phyloP scores from a whole-genome alignment of 2,329 filamentous ascomycete species.

The Claviceps sp. region DNA sequence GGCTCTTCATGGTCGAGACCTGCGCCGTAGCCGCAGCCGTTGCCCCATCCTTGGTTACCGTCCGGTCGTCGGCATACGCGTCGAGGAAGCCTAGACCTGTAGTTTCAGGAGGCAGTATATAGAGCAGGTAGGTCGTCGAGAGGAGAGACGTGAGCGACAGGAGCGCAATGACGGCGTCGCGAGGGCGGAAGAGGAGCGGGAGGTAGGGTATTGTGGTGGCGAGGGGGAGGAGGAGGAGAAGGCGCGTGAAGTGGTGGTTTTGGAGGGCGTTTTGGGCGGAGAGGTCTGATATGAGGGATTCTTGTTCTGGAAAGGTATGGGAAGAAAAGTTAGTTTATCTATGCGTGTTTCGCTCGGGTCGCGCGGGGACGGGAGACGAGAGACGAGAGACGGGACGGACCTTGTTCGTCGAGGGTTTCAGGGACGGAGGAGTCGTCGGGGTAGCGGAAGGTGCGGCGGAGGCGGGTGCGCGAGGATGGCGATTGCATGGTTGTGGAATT shows the following conservation, averaged over 20 bases:
- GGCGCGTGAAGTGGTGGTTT: slow-evolving; percentile 42
- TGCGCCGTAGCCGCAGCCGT: not conserved
- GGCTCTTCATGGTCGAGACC: not conserved
- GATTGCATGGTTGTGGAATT: slow-evolving; percentile 4
- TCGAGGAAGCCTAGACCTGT: slow-evolving; percentile 42
- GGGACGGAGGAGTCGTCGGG: slow-evolving; percentile 44
- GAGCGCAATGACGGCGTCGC: slow-evolving; percentile 31
- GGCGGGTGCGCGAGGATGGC: slow-evolving; percentile 35
- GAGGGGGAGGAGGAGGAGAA: slow-evolving; percentile 48
- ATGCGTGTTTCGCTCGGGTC: not conserved
- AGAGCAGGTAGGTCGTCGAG: slow-evolving; percentile 48
- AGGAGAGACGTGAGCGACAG: slow-evolving; percentile 50
- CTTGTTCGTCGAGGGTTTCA: slow-evolving; percentile 63
- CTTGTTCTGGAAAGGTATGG: slow-evolving; percentile 40
- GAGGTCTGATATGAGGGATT: slow-evolving; percentile 45
- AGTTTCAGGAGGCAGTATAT: slow-evolving; percentile 36
- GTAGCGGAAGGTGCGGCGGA: slow-evolving; percentile 69
- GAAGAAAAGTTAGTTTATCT: not conserved
- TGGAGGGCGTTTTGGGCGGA: slow-evolving; percentile 39
- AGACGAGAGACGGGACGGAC: slow-evolving; percentile 20
- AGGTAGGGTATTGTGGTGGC: slow-evolving; percentile 41
- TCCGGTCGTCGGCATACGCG: slow-evolving; percentile 11
- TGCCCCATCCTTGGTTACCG: not conserved
- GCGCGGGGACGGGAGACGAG: not conserved
- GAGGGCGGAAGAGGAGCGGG: slow-evolving; percentile 19